Conservation (phyloP, 2,329 filamentous ascomycete genomes). For the Boeremia lycopersici region DNA sequence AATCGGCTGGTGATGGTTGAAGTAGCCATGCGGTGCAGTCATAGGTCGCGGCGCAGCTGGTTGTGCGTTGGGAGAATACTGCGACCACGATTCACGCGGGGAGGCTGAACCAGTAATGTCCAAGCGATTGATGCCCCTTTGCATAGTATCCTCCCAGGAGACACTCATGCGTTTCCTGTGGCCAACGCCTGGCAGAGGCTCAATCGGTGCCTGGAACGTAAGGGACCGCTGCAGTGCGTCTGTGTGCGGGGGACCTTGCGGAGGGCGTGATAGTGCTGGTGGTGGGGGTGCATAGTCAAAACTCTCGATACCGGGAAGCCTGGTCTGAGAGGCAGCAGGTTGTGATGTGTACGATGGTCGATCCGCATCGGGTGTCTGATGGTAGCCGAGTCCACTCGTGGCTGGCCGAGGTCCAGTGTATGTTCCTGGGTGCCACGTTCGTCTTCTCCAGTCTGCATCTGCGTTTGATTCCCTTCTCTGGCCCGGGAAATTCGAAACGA, state of each 20-base stretch:
- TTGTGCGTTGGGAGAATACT: constrained; percentile 36
- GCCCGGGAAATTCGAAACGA: constrained; percentile 66
- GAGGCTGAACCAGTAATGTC: constrained; percentile 62
- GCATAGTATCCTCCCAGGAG: constrained; percentile 69
- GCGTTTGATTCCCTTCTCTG: constrained; percentile 70
- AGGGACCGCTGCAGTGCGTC: constrained; percentile 60
- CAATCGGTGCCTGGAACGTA: constrained; percentile 44
- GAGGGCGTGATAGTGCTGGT: constrained; percentile 65
- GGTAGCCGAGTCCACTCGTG: constrained; percentile 76
- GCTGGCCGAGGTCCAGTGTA: constrained; percentile 64
- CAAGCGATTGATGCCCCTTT: constrained; percentile 69
- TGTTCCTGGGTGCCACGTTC: constrained; percentile 90
- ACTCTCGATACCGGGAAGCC: constrained; percentile 88
- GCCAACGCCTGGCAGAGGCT: constrained; percentile 30
- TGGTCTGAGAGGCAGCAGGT: constrained; percentile 62
- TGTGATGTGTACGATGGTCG: constrained; percentile 61
- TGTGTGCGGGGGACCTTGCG: constrained; percentile 77
- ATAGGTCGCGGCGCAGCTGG: constrained; percentile 34
- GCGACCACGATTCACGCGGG: constrained; percentile 43
- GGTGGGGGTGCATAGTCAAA: constrained; percentile 78
- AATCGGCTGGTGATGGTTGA: constrained; percentile 32
- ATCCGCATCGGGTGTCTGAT: constrained; percentile 71
- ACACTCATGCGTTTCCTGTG: constrained; percentile 45
- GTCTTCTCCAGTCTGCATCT: constrained; percentile 79
- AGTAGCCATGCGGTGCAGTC: constrained; percentile 49